phyloP scores from a whole-genome alignment of 164 flowering plant genomes.

The Nelumbo lutea region DNA sequence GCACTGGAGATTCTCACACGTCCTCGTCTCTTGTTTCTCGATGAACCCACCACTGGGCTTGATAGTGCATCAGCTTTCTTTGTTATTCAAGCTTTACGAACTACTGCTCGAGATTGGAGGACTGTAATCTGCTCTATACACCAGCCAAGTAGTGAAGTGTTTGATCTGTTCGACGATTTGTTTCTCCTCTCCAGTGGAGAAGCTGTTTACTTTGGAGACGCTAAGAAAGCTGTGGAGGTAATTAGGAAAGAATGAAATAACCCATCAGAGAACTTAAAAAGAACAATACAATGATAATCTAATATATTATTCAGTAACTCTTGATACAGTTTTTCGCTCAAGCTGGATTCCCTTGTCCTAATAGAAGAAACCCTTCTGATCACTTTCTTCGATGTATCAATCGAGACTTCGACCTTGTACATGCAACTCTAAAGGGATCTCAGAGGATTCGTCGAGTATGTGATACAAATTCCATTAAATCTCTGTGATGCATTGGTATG shows the following conservation, averaged over 20 bases:
- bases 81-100: constrained; percentile 50
- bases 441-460: constrained; percentile 39
- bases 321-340: constrained; percentile 66
- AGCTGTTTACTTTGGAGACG: constrained; percentile 71
- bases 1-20: constrained; percentile 61
- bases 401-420: constrained; percentile 71
- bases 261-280: background rate
- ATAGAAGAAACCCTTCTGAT: constrained; percentile 80
- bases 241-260: background rate
- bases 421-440: constrained; percentile 61
- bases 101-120: constrained; percentile 57
- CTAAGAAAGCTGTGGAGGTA: constrained; percentile 60
- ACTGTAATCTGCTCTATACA: constrained; percentile 71
- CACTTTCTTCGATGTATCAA: constrained; percentile 81
- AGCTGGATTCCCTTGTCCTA: constrained; percentile 80
- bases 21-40: constrained; percentile 62
- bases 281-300: background rate
- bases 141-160: constrained; percentile 88
- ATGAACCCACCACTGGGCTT: constrained; percentile 77
- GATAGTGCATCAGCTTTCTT: constrained; percentile 83
- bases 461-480: background rate
- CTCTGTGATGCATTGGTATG: background rate
- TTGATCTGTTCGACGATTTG: constrained; percentile 68
- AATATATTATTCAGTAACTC: background rate
- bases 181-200: constrained; percentile 67